These are phyloP conservation scores for Trichaptum fuscoviolaceum DNA, from an alignment of 768 basidiomycete species.

Conservation along the genomic window DNA sequence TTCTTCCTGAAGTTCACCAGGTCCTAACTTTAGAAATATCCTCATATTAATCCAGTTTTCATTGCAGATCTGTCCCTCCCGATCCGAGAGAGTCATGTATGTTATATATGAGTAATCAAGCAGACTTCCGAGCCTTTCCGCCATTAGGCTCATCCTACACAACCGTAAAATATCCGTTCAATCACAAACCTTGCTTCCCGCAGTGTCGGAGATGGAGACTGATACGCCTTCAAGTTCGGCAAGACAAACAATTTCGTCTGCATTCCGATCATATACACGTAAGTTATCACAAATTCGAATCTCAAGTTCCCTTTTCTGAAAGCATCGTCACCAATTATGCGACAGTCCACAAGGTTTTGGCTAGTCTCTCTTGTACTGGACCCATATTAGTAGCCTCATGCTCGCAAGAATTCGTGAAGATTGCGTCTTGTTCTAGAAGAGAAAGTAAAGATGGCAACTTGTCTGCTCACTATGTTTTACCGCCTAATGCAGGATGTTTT, in stretches of 20 bases:
- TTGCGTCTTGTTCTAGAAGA: background rate
- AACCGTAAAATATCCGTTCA: background rate
- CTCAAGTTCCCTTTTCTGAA: background rate
- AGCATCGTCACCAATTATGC: too few species aligned
- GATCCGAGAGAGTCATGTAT: background rate
- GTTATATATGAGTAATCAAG: background rate
- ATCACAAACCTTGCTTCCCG: background rate
- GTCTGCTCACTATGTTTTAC: background rate
- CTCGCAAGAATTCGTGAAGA: background rate
- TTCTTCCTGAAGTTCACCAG: background rate
- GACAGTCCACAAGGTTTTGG: background rate
- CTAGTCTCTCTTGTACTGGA: background rate
- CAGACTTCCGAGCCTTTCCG: background rate
- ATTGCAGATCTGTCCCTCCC: background rate
- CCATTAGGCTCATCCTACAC: background rate
- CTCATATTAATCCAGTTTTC: background rate
- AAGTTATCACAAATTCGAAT: background rate
- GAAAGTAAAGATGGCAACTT: background rate
- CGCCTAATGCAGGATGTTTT: background rate
- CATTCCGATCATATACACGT: background rate
- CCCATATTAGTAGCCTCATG: background rate
- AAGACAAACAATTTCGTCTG: background rate
- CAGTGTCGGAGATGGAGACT: background rate
- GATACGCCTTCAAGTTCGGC: background rate
- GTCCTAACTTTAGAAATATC: background rate